These are phyloP conservation scores for Mortierella sp. DNA, from an alignment of 371 early-diverging fungal species.

Conservation along the genomic window DNA sequence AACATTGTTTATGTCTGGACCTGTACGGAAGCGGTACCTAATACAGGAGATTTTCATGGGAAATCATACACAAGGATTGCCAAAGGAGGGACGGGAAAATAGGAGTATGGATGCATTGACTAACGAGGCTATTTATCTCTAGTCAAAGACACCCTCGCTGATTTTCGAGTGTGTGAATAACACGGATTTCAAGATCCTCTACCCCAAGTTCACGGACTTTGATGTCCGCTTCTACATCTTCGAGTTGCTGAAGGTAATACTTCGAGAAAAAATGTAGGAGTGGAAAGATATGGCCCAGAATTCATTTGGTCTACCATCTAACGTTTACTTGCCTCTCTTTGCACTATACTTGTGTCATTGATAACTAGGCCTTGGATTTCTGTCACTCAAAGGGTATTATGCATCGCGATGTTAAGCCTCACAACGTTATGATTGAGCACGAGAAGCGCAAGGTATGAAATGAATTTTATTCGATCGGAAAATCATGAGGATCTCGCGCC, in stretches of 20 bases:
- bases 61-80: too few relatives aligned
- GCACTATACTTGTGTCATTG: too few relatives aligned
- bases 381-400: slow-evolving; percentile 99
- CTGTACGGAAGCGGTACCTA: too few relatives aligned
- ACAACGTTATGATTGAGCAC: slow-evolving; percentile 99
- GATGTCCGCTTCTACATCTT: slow-evolving; percentile 97
- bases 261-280: background rate
- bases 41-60: background rate
- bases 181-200: slow-evolving; percentile 80
- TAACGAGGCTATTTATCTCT: slow-evolving; percentile 4
- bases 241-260: slow-evolving; percentile 91
- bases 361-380: slow-evolving; percentile 95
- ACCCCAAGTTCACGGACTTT: slow-evolving; percentile 86
- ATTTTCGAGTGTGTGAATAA: slow-evolving; percentile 97
- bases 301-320: background rate
- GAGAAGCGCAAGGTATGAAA: slow-evolving; percentile 81
- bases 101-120: too few relatives aligned
- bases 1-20: too few relatives aligned
- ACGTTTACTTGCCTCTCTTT: too few relatives aligned
- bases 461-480: slow-evolving; percentile 41
- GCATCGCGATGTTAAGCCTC: slow-evolving; percentile 99
- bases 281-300: background rate
- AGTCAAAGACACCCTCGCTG: slow-evolving; percentile 95
- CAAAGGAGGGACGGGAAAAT: too few relatives aligned
- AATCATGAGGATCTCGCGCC: background rate